Base-by-base conservation (phyloP, 352 stramenopile genomes). In the Phytophthora podocarpi region DNA sequence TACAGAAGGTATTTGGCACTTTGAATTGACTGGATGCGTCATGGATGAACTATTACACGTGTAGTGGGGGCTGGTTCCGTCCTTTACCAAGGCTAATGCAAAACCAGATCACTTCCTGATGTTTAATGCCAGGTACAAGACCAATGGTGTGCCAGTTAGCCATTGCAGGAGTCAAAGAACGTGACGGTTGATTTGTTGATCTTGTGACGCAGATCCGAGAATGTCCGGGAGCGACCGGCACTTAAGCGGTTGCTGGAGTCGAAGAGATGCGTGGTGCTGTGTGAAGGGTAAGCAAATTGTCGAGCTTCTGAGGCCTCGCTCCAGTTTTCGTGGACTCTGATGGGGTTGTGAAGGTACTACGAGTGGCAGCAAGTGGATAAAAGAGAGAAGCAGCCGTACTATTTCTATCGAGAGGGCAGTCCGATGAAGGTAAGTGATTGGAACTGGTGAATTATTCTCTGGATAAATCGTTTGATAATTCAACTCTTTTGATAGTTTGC, bases 311-410 rank as follows among this genome's bases (percentile, higher is more conserved):
- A n/a, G n/a, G n/a, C n/a, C n/a, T n/a, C n/a, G n/a, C n/a, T n/a
- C n/a, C n/a, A 26, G 16, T 11, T 23, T 21, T 50, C 11, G 30
- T 45, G 26, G 21, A 47, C 1, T 34, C 15, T 39, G 35, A 54
- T 18, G 11, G 11, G 6, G 2, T 64, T 30, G 24, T 18, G 8
- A 21, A 89, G 79, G 7, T 97, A 97, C 61, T 97, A 96, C 58
- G 91, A 97, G 55, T 97, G 91, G 91, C 85, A 95, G 31, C 83
- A 94, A 59, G 66, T 97, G 12, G 72, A 86, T 57, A 96, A 93
- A 69, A 76, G 76, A 15, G 82, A 92, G 48, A 97, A 96, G 59
- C 91, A 97, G 52, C 91, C 91, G 26, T 97, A 96, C 74, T 97
- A 97, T 47, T 82, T 96, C 43, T 79, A 90, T 31, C 76, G 70